Evolutionary conservation across 306 rosid species (phyloP).

Genomic region (Datisca glomerata): DNA sequence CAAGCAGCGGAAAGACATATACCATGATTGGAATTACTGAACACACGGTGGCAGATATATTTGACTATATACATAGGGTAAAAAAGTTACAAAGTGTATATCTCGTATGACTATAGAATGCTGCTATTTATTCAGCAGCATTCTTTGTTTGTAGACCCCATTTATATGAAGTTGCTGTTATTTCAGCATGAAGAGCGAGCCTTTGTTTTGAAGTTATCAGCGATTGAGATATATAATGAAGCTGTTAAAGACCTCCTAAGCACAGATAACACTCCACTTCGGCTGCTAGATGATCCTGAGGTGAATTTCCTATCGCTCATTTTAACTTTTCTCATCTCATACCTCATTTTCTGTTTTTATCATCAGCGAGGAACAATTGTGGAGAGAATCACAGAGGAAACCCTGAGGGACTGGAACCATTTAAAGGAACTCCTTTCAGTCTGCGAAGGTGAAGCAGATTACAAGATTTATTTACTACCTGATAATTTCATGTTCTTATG

Average conservation of each 20-base stretch:
- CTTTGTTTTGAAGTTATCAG: constrained; percentile 77
- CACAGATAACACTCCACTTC: constrained; percentile 64
- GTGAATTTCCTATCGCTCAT: constrained; percentile 25
- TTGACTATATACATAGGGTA: constrained; percentile 77
- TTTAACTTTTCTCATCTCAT: neutral
- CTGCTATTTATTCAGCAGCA: too few relatives aligned
- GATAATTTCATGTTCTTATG: constrained; percentile 9
- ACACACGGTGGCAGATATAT: constrained; percentile 78
- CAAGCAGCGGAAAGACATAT: constrained; percentile 98
- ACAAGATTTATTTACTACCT: constrained; percentile 10
- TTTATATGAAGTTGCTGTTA: constrained; percentile 5
- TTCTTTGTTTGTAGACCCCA: too few relatives aligned
- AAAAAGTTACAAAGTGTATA: too few relatives aligned
- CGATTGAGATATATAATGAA: constrained; percentile 97
- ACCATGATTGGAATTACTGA: constrained; percentile 95
- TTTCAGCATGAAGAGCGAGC: constrained; percentile 95
- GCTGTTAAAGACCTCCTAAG: constrained; percentile 90
- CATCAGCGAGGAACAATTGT: constrained; percentile 70
- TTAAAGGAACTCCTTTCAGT: constrained; percentile 69
- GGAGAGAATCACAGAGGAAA: constrained; percentile 91
- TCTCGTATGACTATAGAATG: too few relatives aligned
- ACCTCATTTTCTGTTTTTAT: constrained; percentile 20
- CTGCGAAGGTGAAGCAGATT: constrained; percentile 67
- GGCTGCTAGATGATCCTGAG: constrained; percentile 98
- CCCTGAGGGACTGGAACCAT: constrained; percentile 80